Base-by-base conservation (phyloP, 768 basidiomycete species). In the Brasilioporus rufonigricans region DNA sequence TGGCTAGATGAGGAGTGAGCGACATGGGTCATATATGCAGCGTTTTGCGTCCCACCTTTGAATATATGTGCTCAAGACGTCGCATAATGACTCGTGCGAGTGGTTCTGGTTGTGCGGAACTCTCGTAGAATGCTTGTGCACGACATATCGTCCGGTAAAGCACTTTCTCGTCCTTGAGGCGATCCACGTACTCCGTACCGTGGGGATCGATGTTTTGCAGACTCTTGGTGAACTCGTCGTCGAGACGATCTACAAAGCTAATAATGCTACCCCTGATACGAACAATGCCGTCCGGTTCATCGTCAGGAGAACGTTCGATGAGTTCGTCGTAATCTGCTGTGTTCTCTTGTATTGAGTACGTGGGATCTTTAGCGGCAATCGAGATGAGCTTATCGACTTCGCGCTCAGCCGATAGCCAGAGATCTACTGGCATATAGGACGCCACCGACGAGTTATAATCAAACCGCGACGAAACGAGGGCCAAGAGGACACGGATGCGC, bases 161-260 rank as follows among this genome's bases (percentile, higher is more conserved):
- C 16, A 87, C 86, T 66, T 93, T 92, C 76, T 98, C 98, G 67
- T 98, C 94, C 73, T 93, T 93, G 53, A 99, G 77, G 45, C 97
- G 83, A 67, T 98, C 97, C 41, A 99, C 89, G 67, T 99, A 99
- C 71, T 99, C 97, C n/a, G 91, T 93, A 2, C 97, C 94, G 68
- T 99, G 97, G 9, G 97, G 96, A 65, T 99, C 97, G 59, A 97
- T 93, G 66, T 98, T 93, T 81, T 98, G 97, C 32, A 99, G 74
- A 64, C 92, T 94, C 67, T 91, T 91, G 41, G 94, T 98, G 71
- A 99, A 99, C 74, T 99, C 97, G 63, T 98, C 97, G 69, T 98
- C 97, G 44, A 99, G 74, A 50, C 95, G 87, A 71, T 99, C 97
- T 44, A 99, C 83, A 62, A 97, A 92, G 67, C 91, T 92, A 72